phyloP scores from a whole-genome alignment of 139 green algal species.

The Nannochloris sp. region DNA sequence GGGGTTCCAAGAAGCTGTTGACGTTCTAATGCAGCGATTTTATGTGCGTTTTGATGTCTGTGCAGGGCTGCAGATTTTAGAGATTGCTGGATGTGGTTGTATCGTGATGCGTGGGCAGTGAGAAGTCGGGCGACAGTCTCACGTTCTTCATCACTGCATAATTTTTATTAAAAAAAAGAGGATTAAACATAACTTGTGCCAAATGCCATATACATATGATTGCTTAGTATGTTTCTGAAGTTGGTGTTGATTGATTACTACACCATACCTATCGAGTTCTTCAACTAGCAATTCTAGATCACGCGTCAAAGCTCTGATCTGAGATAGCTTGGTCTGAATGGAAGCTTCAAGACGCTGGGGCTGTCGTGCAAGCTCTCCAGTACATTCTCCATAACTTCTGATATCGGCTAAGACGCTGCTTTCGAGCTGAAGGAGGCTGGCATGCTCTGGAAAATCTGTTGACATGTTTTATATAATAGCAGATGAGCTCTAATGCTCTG shows the following conservation, averaged over 20 bases:
- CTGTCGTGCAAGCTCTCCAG: background rate
- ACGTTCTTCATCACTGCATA: slow-evolving; percentile 50
- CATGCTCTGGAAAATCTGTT: background rate
- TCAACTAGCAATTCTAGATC: slow-evolving; percentile 64
- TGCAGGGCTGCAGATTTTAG: slow-evolving; percentile 13
- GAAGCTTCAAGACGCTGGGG: background rate
- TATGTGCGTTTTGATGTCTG: background rate
- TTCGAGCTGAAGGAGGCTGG: slow-evolving; percentile 11
- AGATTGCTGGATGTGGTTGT: slow-evolving; percentile 13
- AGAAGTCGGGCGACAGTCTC: slow-evolving; percentile 28
- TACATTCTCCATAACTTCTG: background rate
- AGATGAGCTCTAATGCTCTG: too few species aligned
- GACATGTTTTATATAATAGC: too few species aligned
- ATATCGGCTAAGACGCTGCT: background rate
- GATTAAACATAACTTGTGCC: too few species aligned
- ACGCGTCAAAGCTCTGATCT: slow-evolving; percentile 33
- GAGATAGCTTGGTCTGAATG: slow-evolving; percentile 16
- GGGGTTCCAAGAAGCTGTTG: slow-evolving; percentile 17
- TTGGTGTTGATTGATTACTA: background rate
- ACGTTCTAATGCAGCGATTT: slow-evolving; percentile 2
- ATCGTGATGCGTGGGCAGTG: slow-evolving; percentile 11
- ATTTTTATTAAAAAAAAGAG: too few species aligned
- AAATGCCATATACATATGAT: too few species aligned
- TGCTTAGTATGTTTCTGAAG: background rate
- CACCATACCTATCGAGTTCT: slow-evolving; percentile 68